A percentile compares a stretch with the other conserved stretches of the same genome.
Evolutionary conservation across 2,329 filamentous ascomycete species (phyloP).

Genomic region (Pezicula rhizophila): DNA sequence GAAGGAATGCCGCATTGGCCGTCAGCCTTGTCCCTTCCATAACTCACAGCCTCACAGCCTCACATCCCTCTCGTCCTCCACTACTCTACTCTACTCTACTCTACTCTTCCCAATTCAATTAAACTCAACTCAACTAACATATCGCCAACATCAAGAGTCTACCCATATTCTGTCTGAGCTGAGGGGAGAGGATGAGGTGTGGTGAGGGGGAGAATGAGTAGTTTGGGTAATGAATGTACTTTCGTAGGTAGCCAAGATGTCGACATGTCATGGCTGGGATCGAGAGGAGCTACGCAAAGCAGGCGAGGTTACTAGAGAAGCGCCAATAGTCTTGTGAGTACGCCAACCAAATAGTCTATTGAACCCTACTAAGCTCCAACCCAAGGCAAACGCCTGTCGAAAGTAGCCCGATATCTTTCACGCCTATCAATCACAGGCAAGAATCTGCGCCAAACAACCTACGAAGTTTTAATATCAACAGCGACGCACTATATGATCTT

Average conservation of each 20-base stretch:
- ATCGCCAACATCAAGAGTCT: no score
- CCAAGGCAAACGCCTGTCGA: no score
- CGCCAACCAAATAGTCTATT: no score
- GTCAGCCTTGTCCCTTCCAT: background rate
- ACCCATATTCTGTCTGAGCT: no score
- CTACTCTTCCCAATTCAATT: no score
- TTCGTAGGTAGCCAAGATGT: slow-evolving; percentile 2
- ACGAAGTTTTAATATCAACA: slow-evolving; percentile 4
- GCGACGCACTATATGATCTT: slow-evolving; percentile 10
- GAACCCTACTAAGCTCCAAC: no score
- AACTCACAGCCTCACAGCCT: no score
- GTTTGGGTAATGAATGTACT: background rate
- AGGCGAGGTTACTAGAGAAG: background rate
- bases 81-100: no score
- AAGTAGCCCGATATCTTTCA: slow-evolving; percentile 11
- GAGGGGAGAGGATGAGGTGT: no score
- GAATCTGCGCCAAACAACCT: slow-evolving; percentile 7
- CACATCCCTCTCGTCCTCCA: no score
- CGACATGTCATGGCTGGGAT: slow-evolving; percentile 5
- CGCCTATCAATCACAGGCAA: slow-evolving; percentile 13
- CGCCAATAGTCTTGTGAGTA: background rate
- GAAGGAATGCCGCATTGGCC: background rate
- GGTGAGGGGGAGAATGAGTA: background rate
- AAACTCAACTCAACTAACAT: no score
- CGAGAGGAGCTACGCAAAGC: slow-evolving; percentile 2